Evolutionary conservation across 1,139 yeast species (phyloP).

Genomic region (Torulaspora globosa): DNA sequence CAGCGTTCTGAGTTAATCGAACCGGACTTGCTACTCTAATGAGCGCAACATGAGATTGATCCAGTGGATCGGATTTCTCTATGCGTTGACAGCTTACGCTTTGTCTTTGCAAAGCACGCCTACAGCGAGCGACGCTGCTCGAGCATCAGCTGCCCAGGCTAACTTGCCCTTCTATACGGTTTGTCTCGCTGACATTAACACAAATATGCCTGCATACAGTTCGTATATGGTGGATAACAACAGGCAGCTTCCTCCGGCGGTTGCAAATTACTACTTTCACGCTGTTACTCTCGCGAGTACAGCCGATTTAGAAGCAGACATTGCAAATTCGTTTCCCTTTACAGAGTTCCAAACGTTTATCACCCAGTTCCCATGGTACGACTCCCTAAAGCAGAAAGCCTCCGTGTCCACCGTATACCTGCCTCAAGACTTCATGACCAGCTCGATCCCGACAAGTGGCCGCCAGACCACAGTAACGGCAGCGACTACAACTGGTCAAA

Average conservation of each 20-base stretch:
- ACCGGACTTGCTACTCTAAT: background rate
- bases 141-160: conserved; percentile 32
- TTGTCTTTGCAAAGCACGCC: conserved; percentile 1
- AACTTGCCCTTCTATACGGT: conserved; percentile 34
- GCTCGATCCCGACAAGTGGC: background rate
- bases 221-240: conserved; percentile 34
- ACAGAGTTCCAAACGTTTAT: conserved; percentile 42
- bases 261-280: conserved; percentile 29
- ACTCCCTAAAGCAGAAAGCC: conserved; percentile 36
- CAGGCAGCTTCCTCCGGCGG: conserved; percentile 34
- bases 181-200: conserved; percentile 35
- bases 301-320: conserved; percentile 33
- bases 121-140: background rate
- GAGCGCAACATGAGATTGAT: background rate
- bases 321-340: conserved; percentile 42
- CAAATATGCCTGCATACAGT: conserved; percentile 30
- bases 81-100: background rate
- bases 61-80: background rate
- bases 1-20: background rate
- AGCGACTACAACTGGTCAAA: background rate
- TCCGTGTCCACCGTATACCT: conserved; percentile 38
- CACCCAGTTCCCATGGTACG: conserved; percentile 45
- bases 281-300: conserved; percentile 19
- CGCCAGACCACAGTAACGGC: background rate
- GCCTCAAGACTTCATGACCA: conserved; percentile 39